A percentile compares a stretch with the other conserved stretches of the same genome.
phyloP scores from a whole-genome alignment of 257 asterid genomes.

The Verbascum thapsus region DNA sequence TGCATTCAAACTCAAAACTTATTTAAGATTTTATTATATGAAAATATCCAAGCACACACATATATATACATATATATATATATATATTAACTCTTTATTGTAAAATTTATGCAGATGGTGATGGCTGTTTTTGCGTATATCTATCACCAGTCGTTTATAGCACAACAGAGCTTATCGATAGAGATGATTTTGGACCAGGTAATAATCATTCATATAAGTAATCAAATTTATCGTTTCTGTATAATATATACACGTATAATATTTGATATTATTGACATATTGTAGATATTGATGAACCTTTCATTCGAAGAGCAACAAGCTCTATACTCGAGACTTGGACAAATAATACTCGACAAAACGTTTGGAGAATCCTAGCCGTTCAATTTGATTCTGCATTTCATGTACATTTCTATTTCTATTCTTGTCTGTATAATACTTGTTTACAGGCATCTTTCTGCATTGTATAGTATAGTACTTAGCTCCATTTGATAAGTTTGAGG shows the following conservation, averaged over 20 bases:
- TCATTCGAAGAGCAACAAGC: slow-evolving; percentile 72
- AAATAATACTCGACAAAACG: slow-evolving; percentile 66
- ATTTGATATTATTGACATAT: neutral
- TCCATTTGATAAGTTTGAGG: slow-evolving; percentile 5
- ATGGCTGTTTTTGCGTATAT: slow-evolving; percentile 92
- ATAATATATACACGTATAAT: neutral
- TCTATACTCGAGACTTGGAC: slow-evolving; percentile 64
- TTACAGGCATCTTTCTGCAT: slow-evolving; percentile 27
- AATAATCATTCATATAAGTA: neutral
- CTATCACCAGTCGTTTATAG: slow-evolving; percentile 81
- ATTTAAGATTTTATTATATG: too few relatives aligned
- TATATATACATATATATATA: too few relatives aligned
- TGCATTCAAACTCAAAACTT: too few relatives aligned
- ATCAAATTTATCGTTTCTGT: neutral
- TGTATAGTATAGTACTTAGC: slow-evolving; percentile 36
- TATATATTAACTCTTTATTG: too few relatives aligned
- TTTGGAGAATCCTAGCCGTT: slow-evolving; percentile 58
- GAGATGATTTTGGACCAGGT: slow-evolving; percentile 94
- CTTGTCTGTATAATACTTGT: slow-evolving; percentile 23
- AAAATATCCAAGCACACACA: too few relatives aligned
- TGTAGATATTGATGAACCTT: slow-evolving; percentile 76
- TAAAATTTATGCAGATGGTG: slow-evolving; percentile 99
- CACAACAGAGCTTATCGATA: slow-evolving; percentile 66
- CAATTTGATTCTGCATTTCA: neutral
- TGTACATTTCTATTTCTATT: slow-evolving; percentile 28